A percentile compares a stretch with the other conserved stretches of the same genome.
Evolutionary conservation across 768 basidiomycete genomes (phyloP).

Genomic region (Chalciporus chontae): DNA sequence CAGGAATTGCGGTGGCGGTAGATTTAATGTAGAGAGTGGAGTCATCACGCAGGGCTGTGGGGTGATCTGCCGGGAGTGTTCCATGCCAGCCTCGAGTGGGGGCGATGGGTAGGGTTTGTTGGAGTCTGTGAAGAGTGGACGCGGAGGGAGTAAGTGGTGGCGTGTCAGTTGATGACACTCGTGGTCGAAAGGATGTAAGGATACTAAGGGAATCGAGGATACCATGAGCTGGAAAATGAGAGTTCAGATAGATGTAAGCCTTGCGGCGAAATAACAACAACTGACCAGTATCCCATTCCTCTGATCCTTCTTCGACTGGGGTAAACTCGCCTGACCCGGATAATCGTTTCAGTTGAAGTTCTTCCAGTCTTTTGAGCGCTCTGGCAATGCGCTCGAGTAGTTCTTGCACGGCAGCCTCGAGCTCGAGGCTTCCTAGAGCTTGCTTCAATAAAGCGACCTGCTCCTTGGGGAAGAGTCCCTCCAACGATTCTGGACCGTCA

Average conservation of each 20-base stretch:
- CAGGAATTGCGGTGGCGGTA: constrained; percentile 33
- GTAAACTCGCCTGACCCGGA: constrained; percentile 42
- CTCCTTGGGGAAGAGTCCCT: constrained; percentile 53
- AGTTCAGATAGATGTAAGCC: constrained; percentile 9
- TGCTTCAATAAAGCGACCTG: constrained; percentile 56
- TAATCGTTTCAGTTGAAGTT: constrained; percentile 59
- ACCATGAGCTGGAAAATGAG: constrained; percentile 54
- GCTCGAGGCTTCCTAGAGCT: constrained; percentile 55
- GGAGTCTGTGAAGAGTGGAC: constrained; percentile 63
- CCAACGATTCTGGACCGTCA: constrained; percentile 42
- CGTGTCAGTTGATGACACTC: constrained; percentile 40
- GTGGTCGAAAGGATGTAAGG: constrained; percentile 69
- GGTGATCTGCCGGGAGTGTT: constrained; percentile 55
- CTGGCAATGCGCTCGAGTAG: constrained; percentile 61
- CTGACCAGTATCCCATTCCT: constrained; percentile 83
- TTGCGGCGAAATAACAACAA: constrained; percentile 1
- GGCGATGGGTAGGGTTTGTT: constrained; percentile 61
- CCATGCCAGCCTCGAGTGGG: constrained; percentile 71
- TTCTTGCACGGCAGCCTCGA: constrained; percentile 68
- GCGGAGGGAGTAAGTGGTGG: constrained; percentile 60
- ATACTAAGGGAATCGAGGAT: constrained; percentile 68
- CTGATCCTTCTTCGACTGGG: constrained; percentile 61
- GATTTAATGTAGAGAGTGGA: constrained; percentile 65
- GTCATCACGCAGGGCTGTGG: constrained; percentile 69
- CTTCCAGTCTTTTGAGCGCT: constrained; percentile 61